Percentiles rank a stretch among this genome's conserved stretches.
Conservation (phyloP, 768 basidiomycete genomes). For the Hortiboletus campestris region DNA sequence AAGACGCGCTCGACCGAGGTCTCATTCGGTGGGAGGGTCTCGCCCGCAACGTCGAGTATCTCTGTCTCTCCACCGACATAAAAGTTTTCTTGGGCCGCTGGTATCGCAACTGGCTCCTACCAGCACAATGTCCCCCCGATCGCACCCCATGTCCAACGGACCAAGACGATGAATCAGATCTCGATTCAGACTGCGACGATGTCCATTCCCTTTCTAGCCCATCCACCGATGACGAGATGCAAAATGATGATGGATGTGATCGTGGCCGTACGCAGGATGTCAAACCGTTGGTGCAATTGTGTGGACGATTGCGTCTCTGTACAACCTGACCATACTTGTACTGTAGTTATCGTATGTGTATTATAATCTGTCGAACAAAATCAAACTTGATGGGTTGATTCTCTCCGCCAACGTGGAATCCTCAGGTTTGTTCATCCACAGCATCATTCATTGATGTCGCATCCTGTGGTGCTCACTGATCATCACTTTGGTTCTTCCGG, state of each 20-base stretch:
- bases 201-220: conserved; percentile 32
- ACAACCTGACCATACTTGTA: conserved; percentile 1
- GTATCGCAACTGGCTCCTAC: conserved; percentile 64
- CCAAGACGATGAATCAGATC: conserved; percentile 38
- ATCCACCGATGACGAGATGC: conserved; percentile 38
- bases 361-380: neutral
- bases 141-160: conserved; percentile 26
- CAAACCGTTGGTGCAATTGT: conserved; percentile 37
- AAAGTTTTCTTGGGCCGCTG: conserved; percentile 75
- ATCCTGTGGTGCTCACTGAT: neutral
- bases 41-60: conserved; percentile 86
- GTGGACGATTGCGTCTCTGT: conserved; percentile 25
- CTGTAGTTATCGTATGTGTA: neutral
- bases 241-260: conserved; percentile 38
- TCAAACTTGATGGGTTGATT: neutral
- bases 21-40: conserved; percentile 81
- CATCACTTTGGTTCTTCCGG: neutral
- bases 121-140: conserved; percentile 26
- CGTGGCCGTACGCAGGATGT: conserved; percentile 42
- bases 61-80: conserved; percentile 72
- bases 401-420: too few species aligned
- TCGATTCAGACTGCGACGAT: conserved; percentile 23
- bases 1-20: too few species aligned
- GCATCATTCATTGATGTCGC: neutral
- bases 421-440: neutral